phyloP scores from a whole-genome alignment of 192 early-diverging fungal genomes.

The Ambispora gerdemannii region DNA sequence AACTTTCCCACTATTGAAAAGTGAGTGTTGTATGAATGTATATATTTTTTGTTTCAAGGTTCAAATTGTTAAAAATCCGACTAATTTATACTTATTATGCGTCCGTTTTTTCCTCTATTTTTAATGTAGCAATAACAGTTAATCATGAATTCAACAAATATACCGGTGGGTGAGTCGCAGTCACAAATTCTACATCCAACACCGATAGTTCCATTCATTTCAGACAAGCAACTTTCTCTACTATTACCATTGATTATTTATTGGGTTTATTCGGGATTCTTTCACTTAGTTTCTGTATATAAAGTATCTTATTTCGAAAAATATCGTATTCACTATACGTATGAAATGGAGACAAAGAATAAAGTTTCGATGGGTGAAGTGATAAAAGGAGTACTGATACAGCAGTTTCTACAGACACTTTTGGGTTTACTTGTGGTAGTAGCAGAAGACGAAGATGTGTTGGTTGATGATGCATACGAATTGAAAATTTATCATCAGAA shows the following conservation, averaged over 20 bases:
- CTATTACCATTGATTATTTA: conserved; percentile 60
- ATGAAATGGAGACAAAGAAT: conserved; percentile 54
- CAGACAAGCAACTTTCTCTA: conserved; percentile 49
- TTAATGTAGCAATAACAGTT: too few relatives aligned
- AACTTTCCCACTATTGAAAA: too few relatives aligned
- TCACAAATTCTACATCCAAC: conserved; percentile 9
- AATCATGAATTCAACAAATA: too few relatives aligned
- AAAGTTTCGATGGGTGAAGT: conserved; percentile 64
- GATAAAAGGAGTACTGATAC: conserved; percentile 59
- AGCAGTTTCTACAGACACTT: conserved; percentile 64
- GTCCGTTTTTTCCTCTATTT: too few relatives aligned
- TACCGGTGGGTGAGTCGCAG: too few relatives aligned
- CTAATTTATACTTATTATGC: too few relatives aligned
- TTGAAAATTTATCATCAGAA: neutral
- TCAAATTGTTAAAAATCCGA: too few relatives aligned
- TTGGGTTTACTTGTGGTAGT: conserved; percentile 34
- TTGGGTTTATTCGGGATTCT: conserved; percentile 67
- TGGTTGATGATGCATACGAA: conserved; percentile 7
- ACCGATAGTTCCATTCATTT: conserved; percentile 44
- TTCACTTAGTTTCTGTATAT: conserved; percentile 57
- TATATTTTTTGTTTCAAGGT: too few relatives aligned
- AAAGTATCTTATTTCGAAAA: conserved; percentile 62
- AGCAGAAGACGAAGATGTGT: conserved; percentile 25
- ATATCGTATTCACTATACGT: conserved; percentile 64
- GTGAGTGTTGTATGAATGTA: too few relatives aligned